Evolutionary conservation across 352 stramenopile genomes (phyloP), one percentile per base, ranked within the genome.

Genomic region (Thraustotheca clavata): DNA sequence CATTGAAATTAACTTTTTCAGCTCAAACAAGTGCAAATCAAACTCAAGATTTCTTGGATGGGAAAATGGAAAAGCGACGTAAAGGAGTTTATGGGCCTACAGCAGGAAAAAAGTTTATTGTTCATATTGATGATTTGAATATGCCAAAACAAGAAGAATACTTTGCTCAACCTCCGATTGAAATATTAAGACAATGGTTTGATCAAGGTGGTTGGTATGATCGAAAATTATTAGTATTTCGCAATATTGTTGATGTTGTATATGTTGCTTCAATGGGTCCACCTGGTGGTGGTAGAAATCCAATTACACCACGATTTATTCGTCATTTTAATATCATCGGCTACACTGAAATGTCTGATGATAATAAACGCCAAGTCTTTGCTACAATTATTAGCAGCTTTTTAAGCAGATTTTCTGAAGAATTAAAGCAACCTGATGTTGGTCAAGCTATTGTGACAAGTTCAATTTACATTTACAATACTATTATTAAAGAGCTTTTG

Each of bases 201-300:
- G 88, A 97, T 68, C 91, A 98, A 69, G 88, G 78, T 41, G 94
- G 92, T 3, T 98, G 94, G 94, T 98, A 97, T 68, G 94, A 97
- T 65, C 79, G 87, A 11, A 98, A 98, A 62, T 74, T 96, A 11
- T 73, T 97, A 3, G 76, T 76, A 4, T 98, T 97, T 68, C 74
- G 89, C 7, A 88, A 79, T 7, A 93, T 98, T 59, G 93, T 97
- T 52, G 94, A 98, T 67, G 72, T 92, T 11, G 74, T 89, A 11
- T 89, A 91, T 48, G 77, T 94, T 8, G 86, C 76, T 49, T 88
- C 85, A 12, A 91, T 94, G 85, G 85, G 85, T 0, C 85, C 85
- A 4, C 85, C 85, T 0, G 85, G 85, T 24, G 85, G 85, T 7
- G 85, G 85, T 2, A 72, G 85, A 7, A 93, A 92, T 34, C 73